These are phyloP conservation scores for Teunomyces pallodes DNA, from an alignment of 805 yeast species.

Conservation along the genomic window DNA sequence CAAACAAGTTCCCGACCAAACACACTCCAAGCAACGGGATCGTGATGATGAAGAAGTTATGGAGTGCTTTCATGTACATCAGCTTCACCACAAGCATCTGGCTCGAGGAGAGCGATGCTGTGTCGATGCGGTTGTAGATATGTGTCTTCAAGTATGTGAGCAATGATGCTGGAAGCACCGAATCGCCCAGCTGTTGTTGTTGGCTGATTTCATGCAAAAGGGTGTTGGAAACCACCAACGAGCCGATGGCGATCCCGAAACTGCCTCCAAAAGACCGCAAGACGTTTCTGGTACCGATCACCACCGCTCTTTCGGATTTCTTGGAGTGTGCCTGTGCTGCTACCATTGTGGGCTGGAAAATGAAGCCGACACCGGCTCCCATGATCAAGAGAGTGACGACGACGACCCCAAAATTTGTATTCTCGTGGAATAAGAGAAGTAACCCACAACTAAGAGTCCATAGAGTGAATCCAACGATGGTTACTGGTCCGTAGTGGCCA, in stretches of 20 bases:
- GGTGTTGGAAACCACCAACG: conserved; percentile 27
- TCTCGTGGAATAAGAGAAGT: conserved; percentile 18
- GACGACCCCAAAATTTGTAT: conserved; percentile 23
- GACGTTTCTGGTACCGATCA: conserved; percentile 32
- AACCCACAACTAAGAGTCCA: conserved; percentile 27
- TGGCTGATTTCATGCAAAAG: conserved; percentile 17
- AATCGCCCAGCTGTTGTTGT: conserved; percentile 3
- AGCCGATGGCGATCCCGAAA: conserved; percentile 28
- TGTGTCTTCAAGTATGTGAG: conserved; percentile 22
- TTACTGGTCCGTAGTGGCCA: conserved; percentile 19
- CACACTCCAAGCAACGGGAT: conserved; percentile 36
- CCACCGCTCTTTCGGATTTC: conserved; percentile 34
- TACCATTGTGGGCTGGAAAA: conserved; percentile 26
- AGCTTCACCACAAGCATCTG: conserved; percentile 22
- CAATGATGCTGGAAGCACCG: conserved; percentile 5
- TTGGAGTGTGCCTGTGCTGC: conserved; percentile 27
- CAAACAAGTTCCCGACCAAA: conserved; percentile 26
- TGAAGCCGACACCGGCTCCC: conserved; percentile 22
- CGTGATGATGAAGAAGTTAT: conserved; percentile 32
- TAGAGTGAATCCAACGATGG: conserved; percentile 17
- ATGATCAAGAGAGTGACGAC: conserved; percentile 18
- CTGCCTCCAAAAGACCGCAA: conserved; percentile 36
- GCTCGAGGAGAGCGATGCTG: conserved; percentile 11
- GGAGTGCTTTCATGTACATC: conserved; percentile 32
- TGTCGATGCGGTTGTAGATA: conserved; percentile 25